Evolutionary conservation across 225 moss, liverwort and hornwort genomes (phyloP).

Genomic region (Asterella californica): DNA sequence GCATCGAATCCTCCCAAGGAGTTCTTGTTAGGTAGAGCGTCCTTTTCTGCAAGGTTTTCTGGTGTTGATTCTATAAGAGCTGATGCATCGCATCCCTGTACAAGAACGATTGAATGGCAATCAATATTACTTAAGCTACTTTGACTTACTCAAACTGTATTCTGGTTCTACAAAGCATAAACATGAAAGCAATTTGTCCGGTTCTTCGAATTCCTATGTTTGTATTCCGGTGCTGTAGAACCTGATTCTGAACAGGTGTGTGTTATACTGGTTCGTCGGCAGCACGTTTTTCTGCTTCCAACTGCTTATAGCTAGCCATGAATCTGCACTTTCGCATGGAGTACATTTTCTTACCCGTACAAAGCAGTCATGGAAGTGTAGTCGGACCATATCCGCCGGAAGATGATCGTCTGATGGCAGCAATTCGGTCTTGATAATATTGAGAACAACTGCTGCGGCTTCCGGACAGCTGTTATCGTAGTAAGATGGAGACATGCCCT

Average conservation of each 20-base stretch:
- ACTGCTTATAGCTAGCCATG: too few relatives aligned
- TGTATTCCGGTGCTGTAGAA: neutral
- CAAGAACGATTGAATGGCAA: neutral
- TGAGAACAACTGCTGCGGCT: neutral
- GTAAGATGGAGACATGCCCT: slow-evolving; percentile 3
- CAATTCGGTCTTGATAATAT: neutral
- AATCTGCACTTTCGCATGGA: neutral
- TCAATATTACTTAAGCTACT: neutral
- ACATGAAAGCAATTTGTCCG: neutral
- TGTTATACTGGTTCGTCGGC: too few relatives aligned
- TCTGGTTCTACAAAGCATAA: neutral
- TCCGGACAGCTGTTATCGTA: slow-evolving; percentile 13
- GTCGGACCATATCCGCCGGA: neutral
- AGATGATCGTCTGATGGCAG: neutral
- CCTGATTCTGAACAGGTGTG: too few relatives aligned
- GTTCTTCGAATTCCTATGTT: neutral
- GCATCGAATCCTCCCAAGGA: neutral
- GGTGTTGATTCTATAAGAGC: slow-evolving; percentile 30
- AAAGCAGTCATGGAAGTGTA: slow-evolving; percentile 28
- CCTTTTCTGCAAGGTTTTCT: slow-evolving; percentile 21
- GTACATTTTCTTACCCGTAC: slow-evolving; percentile 13
- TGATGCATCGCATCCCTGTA: slow-evolving; percentile 43
- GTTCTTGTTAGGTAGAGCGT: neutral
- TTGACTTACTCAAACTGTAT: neutral
- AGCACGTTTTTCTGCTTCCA: too few relatives aligned